Conservation (phyloP, 129 eudicot species). For the Escallonia rubra region DNA sequence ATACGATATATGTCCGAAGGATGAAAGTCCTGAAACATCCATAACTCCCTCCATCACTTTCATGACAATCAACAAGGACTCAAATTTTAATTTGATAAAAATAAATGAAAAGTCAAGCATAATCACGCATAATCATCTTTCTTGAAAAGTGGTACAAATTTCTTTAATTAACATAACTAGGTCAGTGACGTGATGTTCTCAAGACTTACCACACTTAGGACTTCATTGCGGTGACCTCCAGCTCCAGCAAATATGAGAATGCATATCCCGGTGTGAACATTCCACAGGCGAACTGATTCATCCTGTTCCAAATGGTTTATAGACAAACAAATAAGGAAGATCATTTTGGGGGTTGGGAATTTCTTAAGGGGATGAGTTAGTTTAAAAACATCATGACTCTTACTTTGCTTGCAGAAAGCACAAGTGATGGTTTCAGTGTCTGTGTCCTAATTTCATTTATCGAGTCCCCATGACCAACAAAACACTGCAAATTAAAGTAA, state of each 20-base stretch:
- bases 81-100: not conserved
- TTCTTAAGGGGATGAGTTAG: not conserved
- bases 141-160: not conserved
- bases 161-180: not conserved
- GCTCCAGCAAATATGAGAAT: slow-evolving; percentile 98
- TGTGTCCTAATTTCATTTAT: slow-evolving; percentile 94
- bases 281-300: slow-evolving; percentile 99
- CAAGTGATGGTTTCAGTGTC: slow-evolving; percentile 82
- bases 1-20: slow-evolving; percentile 95
- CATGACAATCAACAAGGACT: not conserved
- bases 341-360: no score
- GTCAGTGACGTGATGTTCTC: not conserved
- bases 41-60: slow-evolving; percentile 4
- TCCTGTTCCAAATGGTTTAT: slow-evolving; percentile 43
- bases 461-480: slow-evolving; percentile 97
- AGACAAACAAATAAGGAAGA: not conserved
- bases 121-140: not conserved
- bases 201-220: slow-evolving; percentile 83
- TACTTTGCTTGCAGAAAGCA: slow-evolving; percentile 94
- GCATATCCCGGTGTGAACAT: slow-evolving; percentile 93
- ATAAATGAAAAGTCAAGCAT: not conserved
- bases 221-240: slow-evolving; percentile 99
- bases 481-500: slow-evolving; percentile 51
- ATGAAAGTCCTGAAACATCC: slow-evolving; percentile 76
- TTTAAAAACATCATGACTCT: slow-evolving; percentile 16